Evolutionary conservation across 768 basidiomycete genomes (phyloP).

Genomic region (Candolleomyces eurysporus): DNA sequence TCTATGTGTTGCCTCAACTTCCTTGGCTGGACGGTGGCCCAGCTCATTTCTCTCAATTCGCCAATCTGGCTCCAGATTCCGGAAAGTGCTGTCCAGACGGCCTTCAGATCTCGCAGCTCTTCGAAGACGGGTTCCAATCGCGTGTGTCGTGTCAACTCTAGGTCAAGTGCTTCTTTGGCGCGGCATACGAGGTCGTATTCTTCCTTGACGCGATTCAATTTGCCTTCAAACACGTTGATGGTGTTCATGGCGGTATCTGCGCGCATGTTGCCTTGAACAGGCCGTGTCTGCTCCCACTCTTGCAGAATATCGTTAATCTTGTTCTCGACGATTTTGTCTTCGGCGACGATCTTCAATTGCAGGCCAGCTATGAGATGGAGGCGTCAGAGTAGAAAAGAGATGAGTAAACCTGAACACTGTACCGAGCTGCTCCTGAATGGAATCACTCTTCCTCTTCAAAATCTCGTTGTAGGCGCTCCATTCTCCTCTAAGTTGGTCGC

Average conservation of each 20-base stretch:
- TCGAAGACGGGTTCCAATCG: slow-evolving; percentile 93
- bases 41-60: slow-evolving; percentile 83
- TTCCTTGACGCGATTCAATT: slow-evolving; percentile 85
- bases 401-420: slow-evolving; percentile 18
- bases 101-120: slow-evolving; percentile 93
- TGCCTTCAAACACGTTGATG: slow-evolving; percentile 93
- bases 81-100: slow-evolving; percentile 97
- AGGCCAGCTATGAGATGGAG: slow-evolving; percentile 69
- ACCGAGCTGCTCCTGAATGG: slow-evolving; percentile 98
- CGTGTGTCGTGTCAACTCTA: slow-evolving; percentile 86
- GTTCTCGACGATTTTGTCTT: slow-evolving; percentile 97
- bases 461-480: slow-evolving; percentile 99
- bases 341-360: slow-evolving; percentile 99
- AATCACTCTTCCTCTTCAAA: slow-evolving; percentile 94
- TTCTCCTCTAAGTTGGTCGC: slow-evolving; percentile 94
- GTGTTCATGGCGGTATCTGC: slow-evolving; percentile 96
- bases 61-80: slow-evolving; percentile 94
- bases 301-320: slow-evolving; percentile 86
- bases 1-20: slow-evolving; percentile 95
- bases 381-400: neutral
- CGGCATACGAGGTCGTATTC: slow-evolving; percentile 94
- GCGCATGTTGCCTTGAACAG: slow-evolving; percentile 94
- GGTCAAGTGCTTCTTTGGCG: slow-evolving; percentile 95
- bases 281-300: slow-evolving; percentile 96
- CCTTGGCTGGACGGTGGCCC: slow-evolving; percentile 92